These are phyloP conservation scores for Eucalyptus marginata DNA, from an alignment of 345 rosid genomes.

Conservation along the genomic window DNA sequence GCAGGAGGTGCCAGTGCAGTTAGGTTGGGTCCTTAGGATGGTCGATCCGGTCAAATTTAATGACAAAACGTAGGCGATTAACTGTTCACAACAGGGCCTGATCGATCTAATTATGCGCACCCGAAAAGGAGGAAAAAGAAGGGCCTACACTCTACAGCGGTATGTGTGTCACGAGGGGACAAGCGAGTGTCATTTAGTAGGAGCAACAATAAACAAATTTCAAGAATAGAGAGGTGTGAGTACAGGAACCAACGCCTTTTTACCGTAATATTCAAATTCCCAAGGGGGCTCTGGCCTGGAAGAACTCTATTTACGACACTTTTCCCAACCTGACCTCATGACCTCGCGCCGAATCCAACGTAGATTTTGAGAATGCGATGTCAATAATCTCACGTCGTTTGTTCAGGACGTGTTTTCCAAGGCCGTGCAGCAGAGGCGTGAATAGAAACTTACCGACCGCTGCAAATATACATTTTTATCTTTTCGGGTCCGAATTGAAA, in stretches of 20 bases:
- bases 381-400: not conserved
- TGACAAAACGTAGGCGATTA: not conserved
- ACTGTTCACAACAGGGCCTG: not conserved
- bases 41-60: not conserved
- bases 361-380: not conserved
- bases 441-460: not conserved
- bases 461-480: not conserved
- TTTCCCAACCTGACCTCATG: not conserved
- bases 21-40: not conserved
- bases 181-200: not conserved
- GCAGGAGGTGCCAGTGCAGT: not conserved
- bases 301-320: not conserved
- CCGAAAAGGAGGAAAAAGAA: not conserved
- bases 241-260: not conserved
- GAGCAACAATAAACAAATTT: not conserved
- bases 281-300: not conserved
- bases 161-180: not conserved
- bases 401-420: not conserved
- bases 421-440: not conserved
- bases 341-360: not conserved
- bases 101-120: not conserved
- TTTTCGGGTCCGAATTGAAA: not conserved
- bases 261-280: not conserved
- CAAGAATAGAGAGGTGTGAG: not conserved
- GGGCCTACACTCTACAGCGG: not conserved